A percentile compares a stretch with the other conserved stretches of the same genome.
These are phyloP conservation scores for Podila epicladia DNA, from an alignment of 192 early-diverging fungal genomes.

Conservation along the genomic window DNA sequence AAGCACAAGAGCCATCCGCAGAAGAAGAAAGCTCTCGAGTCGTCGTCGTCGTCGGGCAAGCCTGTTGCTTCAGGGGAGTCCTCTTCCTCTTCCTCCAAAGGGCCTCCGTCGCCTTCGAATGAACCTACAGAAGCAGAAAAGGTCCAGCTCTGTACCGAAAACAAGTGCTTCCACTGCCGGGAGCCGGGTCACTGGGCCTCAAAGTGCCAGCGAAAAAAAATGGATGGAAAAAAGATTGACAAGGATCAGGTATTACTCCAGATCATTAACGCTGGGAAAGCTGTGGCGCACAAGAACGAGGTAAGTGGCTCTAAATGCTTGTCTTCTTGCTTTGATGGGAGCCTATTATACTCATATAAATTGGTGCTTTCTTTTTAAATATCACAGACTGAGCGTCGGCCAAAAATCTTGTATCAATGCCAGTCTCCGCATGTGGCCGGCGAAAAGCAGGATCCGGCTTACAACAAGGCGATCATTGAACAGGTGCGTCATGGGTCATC, in stretches of 20 bases:
- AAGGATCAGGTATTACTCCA: slow-evolving; percentile 30
- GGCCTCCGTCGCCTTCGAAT: no score
- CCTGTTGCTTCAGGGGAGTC: no score
- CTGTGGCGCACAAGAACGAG: slow-evolving; percentile 9
- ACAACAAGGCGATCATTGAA: slow-evolving; percentile 36
- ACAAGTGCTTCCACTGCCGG: slow-evolving; percentile 12
- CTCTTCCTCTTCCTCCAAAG: no score
- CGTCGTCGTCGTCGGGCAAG: no score
- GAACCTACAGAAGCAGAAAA: background rate
- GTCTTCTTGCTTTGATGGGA: no score
- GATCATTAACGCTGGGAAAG: slow-evolving; percentile 42
- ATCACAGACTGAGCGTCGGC: slow-evolving; percentile 4
- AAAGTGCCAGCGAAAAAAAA: slow-evolving; percentile 5
- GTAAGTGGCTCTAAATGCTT: background rate
- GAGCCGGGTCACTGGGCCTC: slow-evolving; percentile 23
- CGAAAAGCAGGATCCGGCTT: slow-evolving; percentile 20
- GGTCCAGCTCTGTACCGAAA: background rate
- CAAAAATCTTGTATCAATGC: slow-evolving; percentile 28
- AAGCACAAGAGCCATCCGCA: background rate
- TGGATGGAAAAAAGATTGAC: background rate
- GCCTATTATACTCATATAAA: background rate
- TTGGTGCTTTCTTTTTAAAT: background rate
- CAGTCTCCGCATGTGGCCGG: slow-evolving; percentile 24
- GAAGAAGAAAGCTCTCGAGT: background rate
- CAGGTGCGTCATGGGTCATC: slow-evolving; percentile 7